Evolutionary conservation across 2,329 filamentous ascomycete species (phyloP).

Genomic region (Xylariaceae sp.): DNA sequence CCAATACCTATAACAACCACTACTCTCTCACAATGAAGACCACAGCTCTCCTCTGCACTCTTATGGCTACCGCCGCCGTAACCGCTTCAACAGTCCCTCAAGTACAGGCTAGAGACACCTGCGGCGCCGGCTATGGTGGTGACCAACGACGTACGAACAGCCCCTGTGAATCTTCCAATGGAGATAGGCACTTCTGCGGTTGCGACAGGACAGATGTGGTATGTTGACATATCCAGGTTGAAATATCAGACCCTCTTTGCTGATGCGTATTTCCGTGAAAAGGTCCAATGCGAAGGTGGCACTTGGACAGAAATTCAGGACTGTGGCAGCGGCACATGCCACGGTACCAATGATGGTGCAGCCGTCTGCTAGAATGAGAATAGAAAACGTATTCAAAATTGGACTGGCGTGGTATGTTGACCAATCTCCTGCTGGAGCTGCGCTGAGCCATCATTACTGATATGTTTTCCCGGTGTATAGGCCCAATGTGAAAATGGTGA

Average conservation of each 20-base stretch:
- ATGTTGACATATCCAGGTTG: constrained; percentile 2
- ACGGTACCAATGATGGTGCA: constrained; percentile 14
- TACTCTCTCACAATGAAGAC: constrained; percentile 17
- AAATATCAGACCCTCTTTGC: background rate
- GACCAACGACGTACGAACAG: constrained; percentile 26
- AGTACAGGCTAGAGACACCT: constrained; percentile 15
- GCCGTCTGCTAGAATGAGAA: constrained; percentile 2
- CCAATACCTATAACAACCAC: background rate
- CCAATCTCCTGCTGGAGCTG: background rate
- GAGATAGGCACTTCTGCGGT: constrained; percentile 22
- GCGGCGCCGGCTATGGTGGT: constrained; percentile 20
- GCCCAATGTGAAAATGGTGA: background rate
- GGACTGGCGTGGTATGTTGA: background rate
- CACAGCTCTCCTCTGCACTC: constrained; percentile 11
- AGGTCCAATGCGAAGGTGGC: constrained; percentile 17
- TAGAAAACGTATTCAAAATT: background rate
- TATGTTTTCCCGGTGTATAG: background rate
- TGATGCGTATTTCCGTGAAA: background rate
- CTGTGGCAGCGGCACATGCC: constrained; percentile 12
- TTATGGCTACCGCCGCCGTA: constrained; percentile 9
- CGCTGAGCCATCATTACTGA: background rate
- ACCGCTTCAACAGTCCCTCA: constrained; percentile 7
- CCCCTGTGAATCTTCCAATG: constrained; percentile 18
- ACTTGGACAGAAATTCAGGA: constrained; percentile 19
- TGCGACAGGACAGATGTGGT: constrained; percentile 23